Base-by-base conservation (phyloP, 2,329 filamentous ascomycete genomes). In the Mycosphaerelloides madeirae region DNA sequence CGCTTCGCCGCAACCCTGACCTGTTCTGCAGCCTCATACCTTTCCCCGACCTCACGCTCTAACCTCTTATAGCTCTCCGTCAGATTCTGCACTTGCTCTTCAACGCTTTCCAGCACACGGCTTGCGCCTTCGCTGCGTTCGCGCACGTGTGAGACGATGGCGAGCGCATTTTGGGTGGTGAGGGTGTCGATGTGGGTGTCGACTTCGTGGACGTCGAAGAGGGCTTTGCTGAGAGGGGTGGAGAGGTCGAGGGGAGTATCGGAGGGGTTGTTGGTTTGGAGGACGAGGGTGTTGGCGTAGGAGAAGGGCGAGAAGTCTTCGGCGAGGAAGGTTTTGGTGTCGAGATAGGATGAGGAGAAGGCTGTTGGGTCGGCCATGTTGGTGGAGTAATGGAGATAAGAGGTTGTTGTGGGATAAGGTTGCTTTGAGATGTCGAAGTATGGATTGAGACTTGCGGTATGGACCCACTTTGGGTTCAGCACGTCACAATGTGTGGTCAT, bases 171-270 rank as follows among this genome's bases (percentile, higher is more conserved):
- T 52, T 85, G 83, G 2, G 89, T 93, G 5, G 91, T 94, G 31
- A 97, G 77, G 3, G 80, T 79, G 65, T 98, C 88, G 52, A 98
- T 95, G 64, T 95, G 89, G 0, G 90, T 95, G 68, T 97, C 91
- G 54, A 98, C 85, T 68, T 97, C 93, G 64, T 97, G 93, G 3
- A 93, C 84, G 68, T 98, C 93, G 68, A 98, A 98, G 6, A 97
- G 81, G 4, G 96, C 90, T 43, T 88, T 82, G 4, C 90, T 95
- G 37, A 98, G 78, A 2, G 93, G 91, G 13, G 93, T 97, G 5
- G 89, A 91, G 45, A 98, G 84, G 66, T 98, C 93, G 58, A 97
- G 79, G 6, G 88, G 85, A 1, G 84, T 84, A 68, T 97, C 93
- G 55, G 84, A 87, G 46, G 88, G 77, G 69, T 96, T 95, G 73